These are phyloP conservation scores for Naegleria lovaniensis DNA, from an alignment of 208 protist species.

Conservation along the genomic window DNA sequence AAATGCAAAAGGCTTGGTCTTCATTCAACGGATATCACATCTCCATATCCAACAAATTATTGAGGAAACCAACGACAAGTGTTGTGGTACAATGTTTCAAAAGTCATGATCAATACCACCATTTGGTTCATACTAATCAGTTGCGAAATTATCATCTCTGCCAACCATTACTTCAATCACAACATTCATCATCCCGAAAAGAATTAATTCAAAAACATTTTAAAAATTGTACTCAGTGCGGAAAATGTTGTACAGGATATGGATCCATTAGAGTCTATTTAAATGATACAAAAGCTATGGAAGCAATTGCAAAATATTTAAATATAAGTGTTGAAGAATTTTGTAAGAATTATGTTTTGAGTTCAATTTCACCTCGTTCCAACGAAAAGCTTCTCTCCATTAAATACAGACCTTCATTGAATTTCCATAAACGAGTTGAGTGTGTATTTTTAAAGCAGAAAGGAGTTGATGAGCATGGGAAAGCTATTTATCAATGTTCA, in stretches of 20 bases:
- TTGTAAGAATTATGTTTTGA: not conserved
- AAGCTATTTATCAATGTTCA: not conserved
- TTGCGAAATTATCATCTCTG: too few species aligned
- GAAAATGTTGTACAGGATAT: not conserved
- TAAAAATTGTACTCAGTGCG: not conserved
- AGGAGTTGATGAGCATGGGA: not conserved
- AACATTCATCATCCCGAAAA: not conserved
- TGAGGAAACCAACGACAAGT: too few species aligned
- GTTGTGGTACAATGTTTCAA: too few species aligned
- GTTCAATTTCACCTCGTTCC: not conserved
- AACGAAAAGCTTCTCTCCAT: not conserved
- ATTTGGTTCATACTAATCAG: too few species aligned
- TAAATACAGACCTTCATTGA: not conserved
- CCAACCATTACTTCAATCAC: too few species aligned
- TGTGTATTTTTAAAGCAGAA: not conserved
- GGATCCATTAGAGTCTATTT: not conserved
- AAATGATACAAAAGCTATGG: not conserved
- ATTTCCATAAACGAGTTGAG: not conserved
- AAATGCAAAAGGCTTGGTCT: too few species aligned
- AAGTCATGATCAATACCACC: too few species aligned
- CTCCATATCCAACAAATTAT: too few species aligned
- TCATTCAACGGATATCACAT: too few species aligned
- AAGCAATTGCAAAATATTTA: not conserved
- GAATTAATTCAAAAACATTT: not conserved
- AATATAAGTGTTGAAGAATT: not conserved